These are phyloP conservation scores for Cystobasidium ongulense DNA, from an alignment of 768 basidiomycete species.

Conservation along the genomic window DNA sequence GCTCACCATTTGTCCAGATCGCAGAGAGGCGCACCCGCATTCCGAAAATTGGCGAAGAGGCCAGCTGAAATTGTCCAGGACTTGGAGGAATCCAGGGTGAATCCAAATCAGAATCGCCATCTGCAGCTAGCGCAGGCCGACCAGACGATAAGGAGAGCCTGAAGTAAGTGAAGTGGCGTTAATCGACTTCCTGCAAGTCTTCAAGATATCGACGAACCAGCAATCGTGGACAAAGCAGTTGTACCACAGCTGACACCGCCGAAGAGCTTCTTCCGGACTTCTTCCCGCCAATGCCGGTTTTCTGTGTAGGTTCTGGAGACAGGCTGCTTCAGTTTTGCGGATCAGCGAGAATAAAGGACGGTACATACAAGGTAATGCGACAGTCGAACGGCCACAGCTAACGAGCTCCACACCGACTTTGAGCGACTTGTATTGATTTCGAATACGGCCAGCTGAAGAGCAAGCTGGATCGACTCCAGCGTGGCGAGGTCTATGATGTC, in stretches of 20 bases:
- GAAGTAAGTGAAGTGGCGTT: too few species aligned
- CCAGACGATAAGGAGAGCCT: neutral
- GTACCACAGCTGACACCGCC: slow-evolving; percentile 3
- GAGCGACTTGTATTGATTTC: slow-evolving; percentile 8
- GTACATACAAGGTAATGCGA: neutral
- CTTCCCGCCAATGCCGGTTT: neutral
- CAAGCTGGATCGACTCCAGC: slow-evolving; percentile 1
- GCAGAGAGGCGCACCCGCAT: slow-evolving; percentile 1
- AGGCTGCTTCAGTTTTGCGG: neutral
- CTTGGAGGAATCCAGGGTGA: neutral
- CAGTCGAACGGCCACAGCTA: neutral
- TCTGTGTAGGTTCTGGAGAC: neutral
- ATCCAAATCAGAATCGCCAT: slow-evolving; percentile 1
- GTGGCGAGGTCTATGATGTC: neutral
- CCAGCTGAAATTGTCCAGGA: neutral
- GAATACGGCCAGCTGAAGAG: neutral
- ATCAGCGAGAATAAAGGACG: too few species aligned
- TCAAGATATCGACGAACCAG: neutral
- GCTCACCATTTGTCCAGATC: slow-evolving; percentile 4
- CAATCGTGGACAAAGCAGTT: slow-evolving; percentile 15
- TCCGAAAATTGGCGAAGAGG: neutral
- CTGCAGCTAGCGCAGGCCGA: neutral
- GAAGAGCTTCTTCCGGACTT: neutral
- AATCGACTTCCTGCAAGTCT: too few species aligned
- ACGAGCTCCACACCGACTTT: neutral